These are phyloP conservation scores for Fulvia fulva DNA, from an alignment of 2,329 filamentous ascomycete species.

Conservation along the genomic window DNA sequence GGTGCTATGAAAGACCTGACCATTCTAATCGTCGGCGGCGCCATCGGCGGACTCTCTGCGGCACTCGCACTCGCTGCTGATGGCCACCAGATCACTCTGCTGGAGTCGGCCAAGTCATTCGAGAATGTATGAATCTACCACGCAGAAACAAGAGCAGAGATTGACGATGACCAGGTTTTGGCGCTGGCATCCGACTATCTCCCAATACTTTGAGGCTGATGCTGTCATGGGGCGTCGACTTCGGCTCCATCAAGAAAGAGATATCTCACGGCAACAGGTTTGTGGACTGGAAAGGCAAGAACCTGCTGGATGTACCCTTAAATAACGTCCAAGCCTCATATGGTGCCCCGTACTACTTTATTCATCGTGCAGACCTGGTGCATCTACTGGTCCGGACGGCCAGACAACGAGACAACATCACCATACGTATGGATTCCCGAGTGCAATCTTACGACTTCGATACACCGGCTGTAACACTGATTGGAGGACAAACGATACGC, in stretches of 20 bases:
- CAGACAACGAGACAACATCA: slow-evolving; percentile 14
- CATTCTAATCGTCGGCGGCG: slow-evolving; percentile 54
- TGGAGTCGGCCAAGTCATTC: slow-evolving; percentile 37
- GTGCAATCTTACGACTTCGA: slow-evolving; percentile 29
- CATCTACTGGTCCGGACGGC: slow-evolving; percentile 21
- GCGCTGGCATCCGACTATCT: slow-evolving; percentile 22
- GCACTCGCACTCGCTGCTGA: slow-evolving; percentile 47
- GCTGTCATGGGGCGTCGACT: slow-evolving; percentile 36
- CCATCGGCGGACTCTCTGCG: slow-evolving; percentile 51
- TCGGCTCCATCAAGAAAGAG: slow-evolving; percentile 27
- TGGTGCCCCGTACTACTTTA: slow-evolving; percentile 32
- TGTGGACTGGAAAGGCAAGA: slow-evolving; percentile 30
- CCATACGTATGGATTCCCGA: slow-evolving; percentile 19
- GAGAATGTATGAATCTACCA: slow-evolving; percentile 32
- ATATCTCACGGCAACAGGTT: slow-evolving; percentile 29
- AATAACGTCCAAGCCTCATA: slow-evolving; percentile 24
- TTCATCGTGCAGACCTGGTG: slow-evolving; percentile 33
- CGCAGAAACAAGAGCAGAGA: neutral
- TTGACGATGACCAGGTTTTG: slow-evolving; percentile 3
- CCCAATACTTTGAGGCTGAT: slow-evolving; percentile 37
- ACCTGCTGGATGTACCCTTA: slow-evolving; percentile 24
- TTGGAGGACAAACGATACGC: slow-evolving; percentile 16
- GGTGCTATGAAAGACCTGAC: slow-evolving; percentile 26
- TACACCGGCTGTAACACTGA: slow-evolving; percentile 21
- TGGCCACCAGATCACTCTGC: slow-evolving; percentile 49